phyloP scores from a whole-genome alignment of 176 grass and related monocot species.

The Dendrocalamus sinicus region DNA sequence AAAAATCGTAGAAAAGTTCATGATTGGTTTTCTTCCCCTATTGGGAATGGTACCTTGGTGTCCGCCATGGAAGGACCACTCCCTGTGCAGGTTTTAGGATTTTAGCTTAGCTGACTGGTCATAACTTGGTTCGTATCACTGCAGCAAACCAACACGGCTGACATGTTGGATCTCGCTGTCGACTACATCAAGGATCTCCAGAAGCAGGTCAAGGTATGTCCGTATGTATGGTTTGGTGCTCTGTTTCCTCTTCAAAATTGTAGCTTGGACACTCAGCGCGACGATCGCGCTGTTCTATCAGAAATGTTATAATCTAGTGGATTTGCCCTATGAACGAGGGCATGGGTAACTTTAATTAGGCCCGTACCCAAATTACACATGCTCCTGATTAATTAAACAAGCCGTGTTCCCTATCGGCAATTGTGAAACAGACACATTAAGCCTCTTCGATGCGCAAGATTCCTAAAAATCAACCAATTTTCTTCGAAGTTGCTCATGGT shows the following conservation, averaged over 20 bases:
- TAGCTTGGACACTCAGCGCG: not conserved
- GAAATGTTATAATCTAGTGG: not conserved
- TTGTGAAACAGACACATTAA: too few species aligned
- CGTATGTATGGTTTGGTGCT: not conserved
- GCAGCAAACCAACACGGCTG: conserved; percentile 99
- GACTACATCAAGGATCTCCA: conserved; percentile 98
- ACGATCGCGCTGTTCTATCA: not conserved
- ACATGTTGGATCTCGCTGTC: conserved; percentile 96
- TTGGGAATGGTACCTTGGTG: not conserved
- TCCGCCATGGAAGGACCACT: conserved; percentile 32
- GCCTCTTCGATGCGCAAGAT: too few species aligned
- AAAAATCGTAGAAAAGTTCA: not conserved
- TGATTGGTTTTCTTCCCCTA: not conserved
- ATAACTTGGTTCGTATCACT: not conserved
- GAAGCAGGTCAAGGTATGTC: conserved; percentile 87
- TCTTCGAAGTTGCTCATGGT: not conserved
- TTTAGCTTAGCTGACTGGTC: not conserved
- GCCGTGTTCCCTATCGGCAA: too few species aligned
- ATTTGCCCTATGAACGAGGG: conserved; percentile 47
- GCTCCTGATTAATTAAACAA: not conserved
- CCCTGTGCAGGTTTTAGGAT: not conserved
- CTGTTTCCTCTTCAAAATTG: not conserved
- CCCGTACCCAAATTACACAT: not conserved
- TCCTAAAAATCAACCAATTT: not conserved
- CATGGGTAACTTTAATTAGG: conserved; percentile 42